These are phyloP conservation scores for Nemania serpens DNA, from an alignment of 2,329 filamentous ascomycete genomes.

Conservation along the genomic window DNA sequence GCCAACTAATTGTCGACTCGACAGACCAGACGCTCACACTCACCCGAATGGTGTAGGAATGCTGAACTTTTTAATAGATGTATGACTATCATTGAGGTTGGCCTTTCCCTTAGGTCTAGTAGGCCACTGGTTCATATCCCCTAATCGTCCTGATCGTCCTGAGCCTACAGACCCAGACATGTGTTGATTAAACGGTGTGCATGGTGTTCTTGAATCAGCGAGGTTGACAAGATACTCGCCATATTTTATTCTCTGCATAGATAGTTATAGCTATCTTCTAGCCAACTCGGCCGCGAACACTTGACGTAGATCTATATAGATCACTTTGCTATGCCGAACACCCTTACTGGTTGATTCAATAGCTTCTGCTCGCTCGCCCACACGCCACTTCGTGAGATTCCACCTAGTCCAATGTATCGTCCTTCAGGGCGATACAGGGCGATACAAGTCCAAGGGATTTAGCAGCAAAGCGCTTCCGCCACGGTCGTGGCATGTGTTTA, in stretches of 20 bases:
- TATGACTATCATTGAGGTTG: not conserved
- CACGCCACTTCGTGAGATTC: not conserved
- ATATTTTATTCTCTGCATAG: not conserved
- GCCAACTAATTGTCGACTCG: not conserved
- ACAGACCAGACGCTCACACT: not conserved
- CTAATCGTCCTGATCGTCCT: too few relatives aligned
- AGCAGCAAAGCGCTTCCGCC: constrained; percentile 15
- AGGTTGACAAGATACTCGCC: not conserved
- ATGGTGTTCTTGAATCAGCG: not conserved
- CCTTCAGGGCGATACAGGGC: not conserved
- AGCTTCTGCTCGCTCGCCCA: not conserved
- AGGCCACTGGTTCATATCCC: too few relatives aligned
- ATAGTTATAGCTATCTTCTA: too few relatives aligned
- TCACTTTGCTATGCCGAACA: not conserved
- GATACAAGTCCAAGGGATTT: too few relatives aligned
- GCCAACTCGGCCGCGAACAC: too few relatives aligned
- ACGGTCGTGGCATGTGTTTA: constrained; percentile 10
- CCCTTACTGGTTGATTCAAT: not conserved
- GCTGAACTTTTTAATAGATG: not conserved
- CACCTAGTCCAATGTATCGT: not conserved
- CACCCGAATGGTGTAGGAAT: not conserved
- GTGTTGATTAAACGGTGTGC: not conserved
- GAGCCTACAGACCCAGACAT: not conserved
- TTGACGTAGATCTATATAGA: too few relatives aligned
- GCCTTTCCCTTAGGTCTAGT: too few relatives aligned